These are phyloP conservation scores for Triticum dicoccoides DNA, from an alignment of 176 grass and related monocot species.

Conservation along the genomic window DNA sequence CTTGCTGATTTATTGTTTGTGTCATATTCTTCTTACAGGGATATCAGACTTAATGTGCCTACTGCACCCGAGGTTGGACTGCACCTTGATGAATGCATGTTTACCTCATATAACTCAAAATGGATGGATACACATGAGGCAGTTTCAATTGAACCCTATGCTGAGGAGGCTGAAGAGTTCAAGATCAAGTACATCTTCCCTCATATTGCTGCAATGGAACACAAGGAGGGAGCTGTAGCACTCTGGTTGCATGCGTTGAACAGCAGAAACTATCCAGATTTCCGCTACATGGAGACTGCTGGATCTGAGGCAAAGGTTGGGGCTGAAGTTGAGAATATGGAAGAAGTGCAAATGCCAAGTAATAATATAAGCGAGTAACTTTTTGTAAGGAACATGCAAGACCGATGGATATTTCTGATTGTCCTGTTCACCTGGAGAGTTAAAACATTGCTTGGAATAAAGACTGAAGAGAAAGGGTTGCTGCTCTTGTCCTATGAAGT, in stretches of 20 bases:
- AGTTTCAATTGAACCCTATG: slow-evolving; percentile 82
- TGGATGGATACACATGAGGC: slow-evolving; percentile 91
- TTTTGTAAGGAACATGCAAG: neutral
- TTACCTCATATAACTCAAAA: slow-evolving; percentile 86
- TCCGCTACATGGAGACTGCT: slow-evolving; percentile 49
- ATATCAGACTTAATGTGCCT: slow-evolving; percentile 86
- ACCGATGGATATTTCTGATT: neutral
- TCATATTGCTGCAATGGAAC: slow-evolving; percentile 95
- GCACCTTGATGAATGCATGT: slow-evolving; percentile 82
- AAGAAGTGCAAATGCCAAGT: neutral
- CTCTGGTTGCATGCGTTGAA: slow-evolving; percentile 95
- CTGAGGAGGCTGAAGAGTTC: slow-evolving; percentile 71
- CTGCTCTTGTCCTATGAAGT: neutral
- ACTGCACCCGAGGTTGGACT: slow-evolving; percentile 90
- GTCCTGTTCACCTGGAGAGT: neutral
- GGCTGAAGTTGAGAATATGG: slow-evolving; percentile 16
- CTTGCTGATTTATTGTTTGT: neutral
- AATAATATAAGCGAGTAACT: slow-evolving; percentile 20
- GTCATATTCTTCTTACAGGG: slow-evolving; percentile 52
- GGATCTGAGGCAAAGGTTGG: slow-evolving; percentile 14
- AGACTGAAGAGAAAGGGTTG: neutral
- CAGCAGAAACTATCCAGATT: slow-evolving; percentile 89
- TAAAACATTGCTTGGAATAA: slow-evolving; percentile 24
- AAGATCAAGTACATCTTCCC: slow-evolving; percentile 85
- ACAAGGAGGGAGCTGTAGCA: slow-evolving; percentile 83